phyloP scores from a whole-genome alignment of 495 filamentous ascomycete genomes.

The Podospora pseudoanserina region DNA sequence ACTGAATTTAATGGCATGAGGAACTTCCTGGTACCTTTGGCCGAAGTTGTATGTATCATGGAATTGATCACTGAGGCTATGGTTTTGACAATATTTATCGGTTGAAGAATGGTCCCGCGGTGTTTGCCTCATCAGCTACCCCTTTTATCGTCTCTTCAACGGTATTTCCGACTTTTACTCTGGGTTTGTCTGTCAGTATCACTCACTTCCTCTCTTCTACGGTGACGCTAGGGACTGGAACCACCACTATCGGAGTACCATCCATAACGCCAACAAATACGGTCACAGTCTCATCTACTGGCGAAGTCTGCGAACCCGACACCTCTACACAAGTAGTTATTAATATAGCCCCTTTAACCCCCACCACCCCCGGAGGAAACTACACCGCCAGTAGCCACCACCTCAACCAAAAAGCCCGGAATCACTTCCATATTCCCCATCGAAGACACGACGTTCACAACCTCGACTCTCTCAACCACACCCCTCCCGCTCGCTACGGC shows the following conservation, averaged over 20 bases:
- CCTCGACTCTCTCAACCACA: not conserved
- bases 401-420: not conserved
- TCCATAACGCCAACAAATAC: not conserved
- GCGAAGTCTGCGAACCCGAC: not conserved
- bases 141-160: not conserved
- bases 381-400: not conserved
- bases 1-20: slow-evolving; percentile 25
- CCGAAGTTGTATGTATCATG: slow-evolving; percentile 21
- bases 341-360: not conserved
- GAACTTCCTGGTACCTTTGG: slow-evolving; percentile 24
- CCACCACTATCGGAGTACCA: not conserved
- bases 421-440: not conserved
- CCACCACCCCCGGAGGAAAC: too few species aligned
- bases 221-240: not conserved
- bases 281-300: not conserved
- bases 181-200: not conserved
- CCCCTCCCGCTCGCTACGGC: too few species aligned
- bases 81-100: not conserved
- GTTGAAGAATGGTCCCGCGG: slow-evolving; percentile 30
- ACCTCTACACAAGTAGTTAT: not conserved
- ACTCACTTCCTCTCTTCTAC: not conserved
- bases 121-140: slow-evolving; percentile 35
- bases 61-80: not conserved
- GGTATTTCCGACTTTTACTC: not conserved
- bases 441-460: not conserved